Base-by-base conservation (phyloP, 352 stramenopile species). In the Globisporangium spiculum region DNA sequence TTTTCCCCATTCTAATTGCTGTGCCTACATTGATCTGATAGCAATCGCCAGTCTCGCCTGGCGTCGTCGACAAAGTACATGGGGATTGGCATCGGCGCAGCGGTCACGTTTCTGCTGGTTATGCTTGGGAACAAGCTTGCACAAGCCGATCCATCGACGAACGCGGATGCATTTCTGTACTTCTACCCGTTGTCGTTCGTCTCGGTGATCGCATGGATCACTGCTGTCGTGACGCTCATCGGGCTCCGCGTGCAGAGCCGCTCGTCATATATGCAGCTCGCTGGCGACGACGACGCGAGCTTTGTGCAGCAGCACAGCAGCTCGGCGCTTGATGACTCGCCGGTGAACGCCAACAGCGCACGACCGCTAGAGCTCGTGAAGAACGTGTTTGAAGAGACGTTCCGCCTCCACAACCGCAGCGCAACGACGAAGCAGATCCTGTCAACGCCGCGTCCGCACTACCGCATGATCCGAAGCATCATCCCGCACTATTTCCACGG, bases 151-250 rank as follows among this genome's bases (percentile, higher is more conserved):
- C 70, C 67, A 20, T 66, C 70, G 6, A 66, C 69, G 18, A 72
- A 78, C 38, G 70, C 73, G 32, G 80, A 91, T 63, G 75, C 79
- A 18, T 78, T 78, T 46, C 74, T 93, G 22, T 90, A 88, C 72
- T 88, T 92, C 65, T 94, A 92, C 64, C 86, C 86, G 34, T 80
- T 94, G 20, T 86, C 81, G 65, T 90, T 91, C 41, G 81, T 91
- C 30, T 92, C 86, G 8, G 77, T 94, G 20, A 32, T 91, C 9
- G 78, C 86, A 46, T 94, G 79, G 84, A 72, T 91, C 70, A 78
- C 81, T 10, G 80, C 84, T 3, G 75, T 92, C 26, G 77, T 91
- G 32, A 90, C 86, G 72, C 74, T 94, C 0, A 70, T 91, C 10
- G 84, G 79, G 1, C 66, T 94, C 59, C 81, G 81, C 52, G 78